Evolutionary conservation across 768 basidiomycete genomes (phyloP), one percentile per base, ranked within the genome.

Genomic region (Pulveroboletus sp.): DNA sequence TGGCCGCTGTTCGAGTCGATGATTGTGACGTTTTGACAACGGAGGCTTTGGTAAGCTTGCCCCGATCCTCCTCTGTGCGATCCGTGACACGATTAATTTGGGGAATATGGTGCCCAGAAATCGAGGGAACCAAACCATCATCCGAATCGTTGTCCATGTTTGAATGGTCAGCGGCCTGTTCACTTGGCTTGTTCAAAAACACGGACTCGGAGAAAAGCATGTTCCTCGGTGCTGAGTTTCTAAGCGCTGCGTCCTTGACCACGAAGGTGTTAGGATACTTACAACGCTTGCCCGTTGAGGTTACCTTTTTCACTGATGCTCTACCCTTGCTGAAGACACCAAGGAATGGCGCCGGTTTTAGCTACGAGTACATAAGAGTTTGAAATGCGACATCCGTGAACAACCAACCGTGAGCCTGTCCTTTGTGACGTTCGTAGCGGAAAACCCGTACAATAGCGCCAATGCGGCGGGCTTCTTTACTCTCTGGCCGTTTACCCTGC

Each of bases 121-220:
- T 15, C 35, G 63, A 60, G 33, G 61, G 57, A 46, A 17, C 8
- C 26, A 49, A 62, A n/a, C 18, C 26, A 18, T 39, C 39, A 5
- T 55, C 51, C 21, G 50, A 48, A 41, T 37, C 31, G 27, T 45
- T 53, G 12, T 40, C 50, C 12, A 40, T 24, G 18, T 52, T 30
- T 24, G 54, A 50, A 39, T 43, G 38, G 46, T 51, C 49, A 38
- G 42, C 43, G 38, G 21, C 32, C 38, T 43, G 54, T 33, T 42
- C 56, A 26, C 17, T 46, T 42, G 63, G 26, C 47, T 56, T 68
- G 42, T 71, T 73, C 53, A 80, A 62, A 61, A 81, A 81, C 6
- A 58, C 58, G 18, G 57, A 50, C 56, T 82, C 81, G 3, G 78
- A 80, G 57, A 81, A 82, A 17, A 55, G 0, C n/a, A 39, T 57